A percentile compares a stretch with the other conserved stretches of the same genome.
These are phyloP conservation scores for Thyridium curvatum DNA, from an alignment of 2,329 filamentous ascomycete genomes.

Conservation along the genomic window DNA sequence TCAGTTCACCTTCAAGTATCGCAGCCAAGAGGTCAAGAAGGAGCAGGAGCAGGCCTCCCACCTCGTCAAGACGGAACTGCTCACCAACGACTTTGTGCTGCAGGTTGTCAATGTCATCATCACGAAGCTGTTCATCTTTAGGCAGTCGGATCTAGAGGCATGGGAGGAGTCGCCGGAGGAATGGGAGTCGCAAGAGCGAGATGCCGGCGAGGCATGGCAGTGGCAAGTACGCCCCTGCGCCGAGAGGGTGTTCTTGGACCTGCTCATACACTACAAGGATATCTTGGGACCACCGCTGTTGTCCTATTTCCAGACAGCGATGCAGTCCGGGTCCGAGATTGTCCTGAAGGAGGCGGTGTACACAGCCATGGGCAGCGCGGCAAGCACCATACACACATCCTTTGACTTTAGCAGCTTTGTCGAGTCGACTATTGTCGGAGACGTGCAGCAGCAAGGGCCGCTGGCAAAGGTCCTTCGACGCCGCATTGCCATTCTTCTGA, in stretches of 20 bases:
- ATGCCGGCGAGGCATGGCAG: constrained; percentile 78
- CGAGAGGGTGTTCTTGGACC: constrained; percentile 87
- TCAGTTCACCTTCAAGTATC: constrained; percentile 76
- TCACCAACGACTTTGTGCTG: constrained; percentile 70
- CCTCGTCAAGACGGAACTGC: constrained; percentile 64
- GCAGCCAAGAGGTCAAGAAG: constrained; percentile 64
- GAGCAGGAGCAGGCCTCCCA: constrained; percentile 67
- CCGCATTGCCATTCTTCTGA: constrained; percentile 81
- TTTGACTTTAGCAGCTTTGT: constrained; percentile 84
- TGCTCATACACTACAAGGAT: constrained; percentile 82
- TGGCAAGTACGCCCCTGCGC: constrained; percentile 89
- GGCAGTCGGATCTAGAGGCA: constrained; percentile 74
- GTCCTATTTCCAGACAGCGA: constrained; percentile 73
- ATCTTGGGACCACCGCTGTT: constrained; percentile 74
- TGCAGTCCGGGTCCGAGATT: constrained; percentile 60
- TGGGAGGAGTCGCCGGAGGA: constrained; percentile 96
- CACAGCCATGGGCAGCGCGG: constrained; percentile 82
- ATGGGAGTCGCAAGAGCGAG: constrained; percentile 89
- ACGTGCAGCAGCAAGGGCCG: constrained; percentile 60
- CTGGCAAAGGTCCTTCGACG: constrained; percentile 78
- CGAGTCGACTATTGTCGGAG: constrained; percentile 65
- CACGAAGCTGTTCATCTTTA: constrained; percentile 82
- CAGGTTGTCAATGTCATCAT: constrained; percentile 82
- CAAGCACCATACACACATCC: constrained; percentile 64
- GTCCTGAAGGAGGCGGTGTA: constrained; percentile 92